Percentiles rank a stretch among this genome's conserved stretches.
phyloP scores from a whole-genome alignment of 2,329 filamentous ascomycete species.

The Sporothrix protearum region DNA sequence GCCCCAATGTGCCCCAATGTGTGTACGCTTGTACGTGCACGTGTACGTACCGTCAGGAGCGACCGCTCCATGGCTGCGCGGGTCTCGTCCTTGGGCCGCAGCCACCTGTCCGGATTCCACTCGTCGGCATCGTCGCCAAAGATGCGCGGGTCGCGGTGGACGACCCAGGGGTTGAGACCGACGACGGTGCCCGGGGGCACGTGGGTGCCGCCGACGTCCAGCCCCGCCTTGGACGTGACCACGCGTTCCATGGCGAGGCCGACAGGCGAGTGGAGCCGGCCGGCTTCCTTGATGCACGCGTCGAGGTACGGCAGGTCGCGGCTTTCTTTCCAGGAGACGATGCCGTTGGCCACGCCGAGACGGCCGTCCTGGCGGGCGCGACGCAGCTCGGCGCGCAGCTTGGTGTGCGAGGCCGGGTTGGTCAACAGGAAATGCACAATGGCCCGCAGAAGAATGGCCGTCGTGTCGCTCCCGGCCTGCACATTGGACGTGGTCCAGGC shows the following conservation, averaged over 20 bases:
- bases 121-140: conserved; percentile 46
- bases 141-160: conserved; percentile 39
- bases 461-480: conserved; percentile 38
- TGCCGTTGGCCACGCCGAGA: not conserved
- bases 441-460: conserved; percentile 36
- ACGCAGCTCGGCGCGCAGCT: conserved; percentile 38
- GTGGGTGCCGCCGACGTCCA: conserved; percentile 38
- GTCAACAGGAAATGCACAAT: conserved; percentile 39
- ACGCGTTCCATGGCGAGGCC: conserved; percentile 49
- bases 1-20: no score
- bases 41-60: conserved; percentile 7
- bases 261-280: conserved; percentile 48
- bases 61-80: conserved; percentile 36
- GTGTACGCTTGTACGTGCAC: conserved; percentile 33
- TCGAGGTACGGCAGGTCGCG: conserved; percentile 44
- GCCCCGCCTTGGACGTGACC: conserved; percentile 38
- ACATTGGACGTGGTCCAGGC: conserved; percentile 38
- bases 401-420: conserved; percentile 30
- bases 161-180: conserved; percentile 42
- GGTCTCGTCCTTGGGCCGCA: conserved; percentile 36
- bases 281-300: conserved; percentile 50
- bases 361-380: conserved; percentile 25
- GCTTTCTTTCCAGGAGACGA: conserved; percentile 25
- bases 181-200: conserved; percentile 40
- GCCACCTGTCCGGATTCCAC: conserved; percentile 49